Percentiles rank a stretch among this genome's conserved stretches.
Conservation (phyloP, 2,329 filamentous ascomycete genomes). For the Exophiala alcalophila region DNA sequence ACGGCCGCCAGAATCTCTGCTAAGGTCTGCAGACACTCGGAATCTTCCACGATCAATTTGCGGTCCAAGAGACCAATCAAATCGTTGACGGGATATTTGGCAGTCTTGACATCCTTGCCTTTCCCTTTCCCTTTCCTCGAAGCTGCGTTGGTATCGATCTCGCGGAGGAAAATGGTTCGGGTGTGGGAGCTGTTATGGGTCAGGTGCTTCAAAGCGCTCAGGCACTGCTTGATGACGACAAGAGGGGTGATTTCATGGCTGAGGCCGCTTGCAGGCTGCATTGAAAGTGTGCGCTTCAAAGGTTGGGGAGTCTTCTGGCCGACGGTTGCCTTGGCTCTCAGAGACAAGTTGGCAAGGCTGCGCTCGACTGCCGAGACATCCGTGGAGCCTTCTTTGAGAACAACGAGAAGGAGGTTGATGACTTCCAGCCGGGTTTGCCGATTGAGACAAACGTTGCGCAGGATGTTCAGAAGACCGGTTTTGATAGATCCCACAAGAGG, state of each 20-base stretch:
- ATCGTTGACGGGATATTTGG: conserved; percentile 89
- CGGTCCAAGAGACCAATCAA: conserved; percentile 83
- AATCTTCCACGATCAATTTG: conserved; percentile 94
- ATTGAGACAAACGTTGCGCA: conserved; percentile 91
- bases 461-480: conserved; percentile 77
- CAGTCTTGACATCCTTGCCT: conserved; percentile 75
- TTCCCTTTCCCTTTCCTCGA: conserved; percentile 90
- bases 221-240: conserved; percentile 91
- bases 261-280: conserved; percentile 52
- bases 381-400: conserved; percentile 90
- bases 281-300: conserved; percentile 71
- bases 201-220: conserved; percentile 79
- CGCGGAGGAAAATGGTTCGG: conserved; percentile 86
- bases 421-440: conserved; percentile 94
- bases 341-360: conserved; percentile 88
- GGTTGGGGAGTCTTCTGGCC: conserved; percentile 79
- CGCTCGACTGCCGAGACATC: conserved; percentile 92
- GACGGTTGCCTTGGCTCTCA: conserved; percentile 79
- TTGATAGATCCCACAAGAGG: conserved; percentile 85
- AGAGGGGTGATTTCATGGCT: conserved; percentile 89
- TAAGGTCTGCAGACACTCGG: conserved; percentile 91
- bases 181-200: conserved; percentile 83
- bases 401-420: conserved; percentile 84
- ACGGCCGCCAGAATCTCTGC: conserved; percentile 84
- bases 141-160: conserved; percentile 77